These are phyloP conservation scores for Pleurostoma richardsiae DNA, from an alignment of 2,329 filamentous ascomycete genomes.

Conservation along the genomic window DNA sequence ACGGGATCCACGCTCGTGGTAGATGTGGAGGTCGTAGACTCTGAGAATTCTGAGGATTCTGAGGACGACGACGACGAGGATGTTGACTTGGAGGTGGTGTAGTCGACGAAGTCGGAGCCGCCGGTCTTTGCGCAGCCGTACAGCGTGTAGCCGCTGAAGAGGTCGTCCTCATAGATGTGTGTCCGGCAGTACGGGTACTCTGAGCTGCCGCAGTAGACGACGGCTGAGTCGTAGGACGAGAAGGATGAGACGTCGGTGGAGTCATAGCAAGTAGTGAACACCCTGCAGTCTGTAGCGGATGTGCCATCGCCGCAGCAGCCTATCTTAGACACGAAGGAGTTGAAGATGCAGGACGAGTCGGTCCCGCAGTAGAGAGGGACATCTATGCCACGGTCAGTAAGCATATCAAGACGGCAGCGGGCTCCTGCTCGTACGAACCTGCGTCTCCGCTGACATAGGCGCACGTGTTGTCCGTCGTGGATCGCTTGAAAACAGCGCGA, in stretches of 20 bases:
- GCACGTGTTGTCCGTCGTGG: slow-evolving; percentile 21
- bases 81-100: slow-evolving; percentile 4
- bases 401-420: neutral
- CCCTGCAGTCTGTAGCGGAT: slow-evolving; percentile 10
- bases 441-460: slow-evolving; percentile 20
- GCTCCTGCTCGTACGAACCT: slow-evolving; percentile 9
- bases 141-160: slow-evolving; percentile 19
- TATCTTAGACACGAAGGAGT: slow-evolving; percentile 16
- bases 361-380: slow-evolving; percentile 20
- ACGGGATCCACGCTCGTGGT: neutral
- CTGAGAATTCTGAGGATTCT: neutral
- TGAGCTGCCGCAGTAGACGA: slow-evolving; percentile 19
- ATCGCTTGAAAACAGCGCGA: slow-evolving; percentile 11
- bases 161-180: slow-evolving; percentile 17
- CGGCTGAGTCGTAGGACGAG: slow-evolving; percentile 19
- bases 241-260: slow-evolving; percentile 15
- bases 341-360: slow-evolving; percentile 19
- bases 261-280: slow-evolving; percentile 21
- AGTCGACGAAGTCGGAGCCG: slow-evolving; percentile 14
- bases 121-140: slow-evolving; percentile 19
- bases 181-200: slow-evolving; percentile 21
- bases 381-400: slow-evolving; percentile 4
- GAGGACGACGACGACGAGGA: slow-evolving; percentile 1
- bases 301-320: slow-evolving; percentile 23
- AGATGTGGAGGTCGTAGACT: neutral